phyloP scores from a whole-genome alignment of 2,329 filamentous ascomycete genomes.

The Ascochyta lentis region DNA sequence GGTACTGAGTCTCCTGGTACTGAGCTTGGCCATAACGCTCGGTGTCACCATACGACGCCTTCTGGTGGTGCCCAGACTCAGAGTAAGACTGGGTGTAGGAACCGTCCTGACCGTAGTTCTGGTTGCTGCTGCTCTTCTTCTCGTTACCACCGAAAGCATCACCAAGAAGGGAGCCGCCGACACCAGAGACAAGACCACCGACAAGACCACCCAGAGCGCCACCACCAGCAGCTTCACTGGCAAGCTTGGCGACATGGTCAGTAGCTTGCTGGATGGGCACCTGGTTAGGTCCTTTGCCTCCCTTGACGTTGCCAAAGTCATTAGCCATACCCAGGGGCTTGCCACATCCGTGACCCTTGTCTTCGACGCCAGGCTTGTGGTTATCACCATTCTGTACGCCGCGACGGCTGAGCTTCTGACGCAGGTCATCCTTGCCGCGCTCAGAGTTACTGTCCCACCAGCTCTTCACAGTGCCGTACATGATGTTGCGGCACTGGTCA shows the following conservation, averaged over 20 bases:
- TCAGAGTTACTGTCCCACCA: constrained; percentile 80
- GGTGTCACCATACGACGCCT: constrained; percentile 42
- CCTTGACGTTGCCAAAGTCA: constrained; percentile 46
- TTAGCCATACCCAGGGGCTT: constrained; percentile 81
- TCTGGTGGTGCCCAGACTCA: constrained; percentile 64
- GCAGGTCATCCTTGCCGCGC: constrained; percentile 69
- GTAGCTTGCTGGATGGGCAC: constrained; percentile 39
- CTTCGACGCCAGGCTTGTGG: constrained; percentile 83
- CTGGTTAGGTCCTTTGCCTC: constrained; percentile 53
- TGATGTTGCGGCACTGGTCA: constrained; percentile 72
- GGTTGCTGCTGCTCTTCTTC: constrained; percentile 61
- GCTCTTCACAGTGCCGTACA: constrained; percentile 79
- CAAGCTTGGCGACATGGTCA: constrained; percentile 57
- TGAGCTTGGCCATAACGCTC: constrained; percentile 67
- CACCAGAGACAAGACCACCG: constrained; percentile 67
- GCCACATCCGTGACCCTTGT: constrained; percentile 85
- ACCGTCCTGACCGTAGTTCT: constrained; percentile 64
- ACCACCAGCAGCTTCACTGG: constrained; percentile 67
- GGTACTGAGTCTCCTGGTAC: constrained; percentile 64
- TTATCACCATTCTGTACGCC: constrained; percentile 81
- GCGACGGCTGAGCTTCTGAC: constrained; percentile 75
- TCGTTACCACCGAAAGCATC: constrained; percentile 62
- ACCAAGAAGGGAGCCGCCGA: constrained; percentile 68
- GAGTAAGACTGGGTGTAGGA: constrained; percentile 67
- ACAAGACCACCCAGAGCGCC: constrained; percentile 74